Conservation (phyloP, 257 asterid species). For the Cinchona pubescens region DNA sequence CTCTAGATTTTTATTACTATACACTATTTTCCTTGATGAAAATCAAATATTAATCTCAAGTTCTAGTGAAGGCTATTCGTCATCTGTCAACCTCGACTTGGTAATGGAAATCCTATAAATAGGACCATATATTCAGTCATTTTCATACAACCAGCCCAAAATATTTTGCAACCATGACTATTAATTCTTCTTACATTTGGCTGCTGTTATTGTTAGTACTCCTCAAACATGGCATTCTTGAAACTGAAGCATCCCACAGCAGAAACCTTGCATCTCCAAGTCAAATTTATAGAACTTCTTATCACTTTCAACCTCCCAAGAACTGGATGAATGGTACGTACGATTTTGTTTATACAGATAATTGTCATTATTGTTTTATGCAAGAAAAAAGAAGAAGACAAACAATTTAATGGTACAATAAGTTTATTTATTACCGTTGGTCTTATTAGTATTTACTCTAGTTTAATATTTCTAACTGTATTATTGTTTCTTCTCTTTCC, state of each 20-base stretch:
- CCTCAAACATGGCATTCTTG: constrained; percentile 10
- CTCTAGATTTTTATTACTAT: no score
- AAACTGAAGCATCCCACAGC: constrained; percentile 20
- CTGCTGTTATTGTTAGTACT: background rate
- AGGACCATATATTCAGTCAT: background rate
- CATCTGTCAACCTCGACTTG: background rate
- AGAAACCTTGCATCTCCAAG: background rate
- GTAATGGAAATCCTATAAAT: constrained; percentile 9
- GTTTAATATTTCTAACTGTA: background rate
- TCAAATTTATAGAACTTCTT: constrained; percentile 29
- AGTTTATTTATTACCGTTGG: background rate
- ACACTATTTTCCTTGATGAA: background rate
- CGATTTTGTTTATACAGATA: background rate
- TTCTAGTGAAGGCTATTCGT: background rate
- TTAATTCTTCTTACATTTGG: background rate
- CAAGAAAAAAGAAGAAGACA: background rate
- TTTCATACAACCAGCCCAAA: background rate
- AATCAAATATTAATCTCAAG: background rate
- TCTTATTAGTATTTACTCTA: background rate
- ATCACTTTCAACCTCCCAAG: constrained; percentile 41
- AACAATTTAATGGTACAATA: background rate
- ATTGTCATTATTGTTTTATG: background rate
- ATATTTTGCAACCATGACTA: constrained; percentile 8
- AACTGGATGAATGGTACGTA: constrained; percentile 41
- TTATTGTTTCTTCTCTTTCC: background rate